Base-by-base conservation (phyloP, 2,329 filamentous ascomycete species). In the Harringtonia aguacate region DNA sequence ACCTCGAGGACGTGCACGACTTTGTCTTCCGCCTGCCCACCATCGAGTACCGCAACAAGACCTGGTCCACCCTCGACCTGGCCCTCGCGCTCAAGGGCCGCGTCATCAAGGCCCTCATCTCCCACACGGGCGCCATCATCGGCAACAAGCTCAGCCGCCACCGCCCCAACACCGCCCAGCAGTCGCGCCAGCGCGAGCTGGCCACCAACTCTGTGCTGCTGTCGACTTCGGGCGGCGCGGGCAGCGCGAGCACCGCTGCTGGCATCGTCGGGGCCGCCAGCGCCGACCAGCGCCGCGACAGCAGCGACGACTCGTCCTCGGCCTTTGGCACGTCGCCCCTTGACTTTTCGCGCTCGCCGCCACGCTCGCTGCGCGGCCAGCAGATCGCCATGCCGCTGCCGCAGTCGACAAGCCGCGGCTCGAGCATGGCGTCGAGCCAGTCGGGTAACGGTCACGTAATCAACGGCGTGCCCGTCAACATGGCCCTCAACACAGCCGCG, bases 41-140 rank as follows among this genome's bases (percentile, higher is more conserved):
- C 3, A 81, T 98, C 38, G 92, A 98, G 61, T 97, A 95, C 67
- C 80, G 87, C 50, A 98, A 98, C 72, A 98, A 98, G 70, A 97
- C 89, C 9, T 98, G 92, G 92, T 95, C 88, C 8, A 98, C 97
- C 60, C 75, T 98, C 8, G 92, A 98, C 57, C 77, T 98, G 10
- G 89, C 90, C 1, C 72, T 97, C 39, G 84, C 88, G 14, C 73
- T 98, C 43, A 97, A 98, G 67, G 94, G 89, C 59, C 89, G 94
- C 38, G 85, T 97, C 46, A 86, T 95, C 58, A 86, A 88, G 57
- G 90, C 92, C 0, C 73, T 98, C 37, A 94, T 98, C 55, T 92
- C 86, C 2, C 92, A 98, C 58, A 89, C 90, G 1, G 92, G 92
- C 30, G 88, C 92, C 46, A 95, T 98, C 53, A 87, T 98, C 40